A percentile compares a stretch with the other conserved stretches of the same genome.
phyloP scores from a whole-genome alignment of 2,329 filamentous ascomycete genomes.

The Laburnicola sp. region DNA sequence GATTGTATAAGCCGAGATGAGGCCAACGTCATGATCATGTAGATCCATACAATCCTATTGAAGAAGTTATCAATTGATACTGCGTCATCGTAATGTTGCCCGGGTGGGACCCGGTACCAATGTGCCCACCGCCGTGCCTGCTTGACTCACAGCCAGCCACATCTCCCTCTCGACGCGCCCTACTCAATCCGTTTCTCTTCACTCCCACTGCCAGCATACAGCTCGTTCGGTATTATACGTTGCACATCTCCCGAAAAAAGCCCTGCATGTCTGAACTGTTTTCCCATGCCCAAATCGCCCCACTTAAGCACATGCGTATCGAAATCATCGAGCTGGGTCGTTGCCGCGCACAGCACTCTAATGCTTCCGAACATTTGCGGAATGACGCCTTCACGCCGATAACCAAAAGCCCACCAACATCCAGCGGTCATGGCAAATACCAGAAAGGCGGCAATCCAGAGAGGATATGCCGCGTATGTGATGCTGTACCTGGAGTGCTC shows the following conservation, averaged over 20 bases:
- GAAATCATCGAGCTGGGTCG: constrained; percentile 34
- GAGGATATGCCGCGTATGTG: constrained; percentile 29
- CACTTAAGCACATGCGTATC: constrained; percentile 27
- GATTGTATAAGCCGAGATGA: too few species aligned
- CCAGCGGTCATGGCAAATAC: constrained; percentile 34
- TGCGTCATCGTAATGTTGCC: too few species aligned
- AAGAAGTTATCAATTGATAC: too few species aligned
- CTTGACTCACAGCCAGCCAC: too few species aligned
- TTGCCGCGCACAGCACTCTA: constrained; percentile 31
- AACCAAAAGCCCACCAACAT: constrained; percentile 40
- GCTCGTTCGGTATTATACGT: constrained; percentile 32
- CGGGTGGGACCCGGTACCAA: too few species aligned
- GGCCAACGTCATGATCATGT: too few species aligned
- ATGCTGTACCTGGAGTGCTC: constrained; percentile 33
- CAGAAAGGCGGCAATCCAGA: constrained; percentile 32
- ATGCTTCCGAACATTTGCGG: constrained; percentile 43
- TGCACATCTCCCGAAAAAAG: constrained; percentile 28
- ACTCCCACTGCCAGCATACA: constrained; percentile 25
- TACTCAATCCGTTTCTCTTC: neutral
- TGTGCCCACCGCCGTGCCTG: too few species aligned
- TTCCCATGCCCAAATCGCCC: constrained; percentile 30
- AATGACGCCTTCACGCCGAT: constrained; percentile 36
- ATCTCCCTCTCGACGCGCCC: neutral
- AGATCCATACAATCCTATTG: too few species aligned
- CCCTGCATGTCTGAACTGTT: constrained; percentile 32